phyloP scores from a whole-genome alignment of 139 green algal species.

The Closterium sp. region DNA sequence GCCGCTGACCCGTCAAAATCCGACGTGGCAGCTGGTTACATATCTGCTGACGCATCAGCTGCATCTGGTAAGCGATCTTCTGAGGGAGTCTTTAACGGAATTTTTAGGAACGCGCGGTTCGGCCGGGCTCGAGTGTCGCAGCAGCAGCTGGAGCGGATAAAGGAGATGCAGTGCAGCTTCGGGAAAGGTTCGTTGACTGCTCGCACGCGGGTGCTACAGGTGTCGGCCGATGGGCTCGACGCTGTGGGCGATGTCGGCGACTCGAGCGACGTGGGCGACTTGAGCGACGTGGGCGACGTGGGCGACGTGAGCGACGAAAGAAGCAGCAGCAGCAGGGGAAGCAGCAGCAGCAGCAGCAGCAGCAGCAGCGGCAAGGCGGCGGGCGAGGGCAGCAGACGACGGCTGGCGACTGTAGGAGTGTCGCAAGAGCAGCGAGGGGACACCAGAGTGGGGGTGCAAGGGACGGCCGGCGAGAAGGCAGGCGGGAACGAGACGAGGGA shows the following conservation, averaged over 20 bases:
- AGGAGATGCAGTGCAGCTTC: not conserved
- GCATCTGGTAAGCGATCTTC: not conserved
- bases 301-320: not conserved
- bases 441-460: not conserved
- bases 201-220: not conserved
- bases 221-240: not conserved
- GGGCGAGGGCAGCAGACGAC: not conserved
- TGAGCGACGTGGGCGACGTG: not conserved
- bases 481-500: not conserved
- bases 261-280: too few relatives aligned
- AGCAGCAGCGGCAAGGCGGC: not conserved
- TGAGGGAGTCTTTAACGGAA: not conserved
- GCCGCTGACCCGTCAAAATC: not conserved
- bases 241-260: not conserved
- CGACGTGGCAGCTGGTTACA: not conserved
- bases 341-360: not conserved
- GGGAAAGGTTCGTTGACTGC: not conserved
- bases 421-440: not conserved
- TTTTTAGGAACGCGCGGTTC: not conserved
- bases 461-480: not conserved
- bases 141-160: not conserved
- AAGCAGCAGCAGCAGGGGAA: not conserved
- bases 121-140: not conserved
- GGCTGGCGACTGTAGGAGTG: not conserved
- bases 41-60: not conserved